Evolutionary conservation across 257 asterid genomes (phyloP), one percentile per base, ranked within the genome.

Genomic region (Marsdenia floribunda): DNA sequence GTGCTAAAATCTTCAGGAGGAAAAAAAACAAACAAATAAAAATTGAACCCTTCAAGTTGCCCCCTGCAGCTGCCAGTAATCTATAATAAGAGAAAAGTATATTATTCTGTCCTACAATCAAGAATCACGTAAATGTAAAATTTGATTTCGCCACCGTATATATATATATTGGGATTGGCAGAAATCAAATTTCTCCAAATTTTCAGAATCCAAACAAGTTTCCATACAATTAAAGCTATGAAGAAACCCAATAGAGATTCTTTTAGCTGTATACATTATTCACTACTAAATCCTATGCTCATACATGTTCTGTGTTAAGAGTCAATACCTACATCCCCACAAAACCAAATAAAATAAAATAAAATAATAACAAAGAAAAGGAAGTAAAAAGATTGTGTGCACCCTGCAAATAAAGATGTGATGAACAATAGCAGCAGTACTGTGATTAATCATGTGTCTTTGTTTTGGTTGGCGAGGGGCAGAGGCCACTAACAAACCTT

Each of bases 401-500:
- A 55, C 61, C 29, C 16, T 58, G 26, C 24, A 58, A 10, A 33
- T 58, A 58, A 55, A 58, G 64, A n/a, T 2, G 15, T 60, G 66
- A 26, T 60, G 66, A 60, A 11, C 40, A 60, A 60, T 60, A 26
- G 19, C 19, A 11, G 40, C 40, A 11, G 66, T 13, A 26, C 66
- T 24, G 38, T n/a, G 33, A 19, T 5, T 37, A 65, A 40, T 26
- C 15, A 15, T 33, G 50, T 38, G 70, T 65, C 49, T 38, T 65
- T 37, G 70, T 38, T 66, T 66, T 38, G 50, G 50, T 66, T 66
- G 13, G 49, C 1, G 29, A 42, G 26, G 49, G 6, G 18, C 29
- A 66, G 71, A 49, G 52, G n/a, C n/a, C 68, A 37, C 33, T 38
- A 46, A 82, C 89, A 24, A 73, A 92, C 99, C 99, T 90, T 52